These are phyloP conservation scores for Umbelopsis ramanniana DNA, from an alignment of 192 early-diverging fungal genomes.

Conservation along the genomic window DNA sequence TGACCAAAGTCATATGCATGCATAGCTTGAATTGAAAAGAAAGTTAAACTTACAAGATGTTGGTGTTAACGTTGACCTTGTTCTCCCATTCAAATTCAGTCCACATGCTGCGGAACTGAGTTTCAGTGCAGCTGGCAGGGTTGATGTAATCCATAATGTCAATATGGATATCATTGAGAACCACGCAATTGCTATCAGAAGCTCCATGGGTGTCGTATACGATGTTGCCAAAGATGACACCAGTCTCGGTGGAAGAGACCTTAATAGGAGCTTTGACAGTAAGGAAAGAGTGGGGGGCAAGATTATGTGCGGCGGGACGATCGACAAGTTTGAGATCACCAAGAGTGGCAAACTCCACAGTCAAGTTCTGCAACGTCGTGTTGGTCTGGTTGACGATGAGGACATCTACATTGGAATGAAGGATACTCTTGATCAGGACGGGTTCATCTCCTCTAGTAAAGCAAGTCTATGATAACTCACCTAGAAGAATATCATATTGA, in stretches of 20 bases:
- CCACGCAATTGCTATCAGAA: slow-evolving; percentile 89
- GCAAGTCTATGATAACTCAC: slow-evolving; percentile 35
- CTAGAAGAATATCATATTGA: slow-evolving; percentile 95
- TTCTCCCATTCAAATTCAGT: slow-evolving; percentile 99
- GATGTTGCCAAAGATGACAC: slow-evolving; percentile 98
- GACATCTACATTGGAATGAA: slow-evolving; percentile 69
- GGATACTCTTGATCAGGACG: background rate
- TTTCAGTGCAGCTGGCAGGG: slow-evolving; percentile 86
- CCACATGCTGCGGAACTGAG: slow-evolving; percentile 98
- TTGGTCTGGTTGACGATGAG: slow-evolving; percentile 96
- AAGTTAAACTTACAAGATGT: slow-evolving; percentile 78
- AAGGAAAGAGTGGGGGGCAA: slow-evolving; percentile 92
- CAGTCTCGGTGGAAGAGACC: slow-evolving; percentile 97
- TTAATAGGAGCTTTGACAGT: slow-evolving; percentile 97
- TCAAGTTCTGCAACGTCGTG: slow-evolving; percentile 94
- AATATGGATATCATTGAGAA: slow-evolving; percentile 97
- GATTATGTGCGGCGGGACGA: slow-evolving; percentile 83
- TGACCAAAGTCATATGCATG: background rate
- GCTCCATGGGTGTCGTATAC: slow-evolving; percentile 96
- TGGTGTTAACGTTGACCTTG: slow-evolving; percentile 97
- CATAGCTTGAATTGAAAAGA: background rate
- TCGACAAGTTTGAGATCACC: slow-evolving; percentile 98
- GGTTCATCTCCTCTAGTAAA: background rate
- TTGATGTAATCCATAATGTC: slow-evolving; percentile 99
- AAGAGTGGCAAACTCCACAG: slow-evolving; percentile 98